Conservation (phyloP, 306 rosid genomes). For the Cucumis hystrix region DNA sequence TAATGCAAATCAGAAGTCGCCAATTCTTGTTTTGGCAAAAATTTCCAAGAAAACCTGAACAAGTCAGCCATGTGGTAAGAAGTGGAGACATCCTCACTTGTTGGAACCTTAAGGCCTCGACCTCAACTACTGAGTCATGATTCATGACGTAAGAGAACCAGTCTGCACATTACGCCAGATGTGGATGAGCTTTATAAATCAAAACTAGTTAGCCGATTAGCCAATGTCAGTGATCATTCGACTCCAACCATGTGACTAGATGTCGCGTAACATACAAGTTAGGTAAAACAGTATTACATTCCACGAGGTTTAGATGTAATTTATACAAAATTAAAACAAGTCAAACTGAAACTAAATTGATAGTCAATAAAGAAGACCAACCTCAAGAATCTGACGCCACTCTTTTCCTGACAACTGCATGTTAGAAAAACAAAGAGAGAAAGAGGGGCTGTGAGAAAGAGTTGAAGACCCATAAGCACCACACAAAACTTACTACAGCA, state of each 20-base stretch:
- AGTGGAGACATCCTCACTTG: conserved; percentile 40
- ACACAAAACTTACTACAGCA: background rate
- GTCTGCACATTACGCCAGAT: conserved; percentile 57
- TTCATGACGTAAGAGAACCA: conserved; percentile 33
- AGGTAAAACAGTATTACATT: background rate
- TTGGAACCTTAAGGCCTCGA: conserved; percentile 46
- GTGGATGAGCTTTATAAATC: conserved; percentile 26
- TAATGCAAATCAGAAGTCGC: background rate
- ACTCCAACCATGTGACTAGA: conserved; percentile 8
- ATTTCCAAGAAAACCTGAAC: conserved; percentile 45
- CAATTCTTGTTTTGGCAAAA: conserved; percentile 11
- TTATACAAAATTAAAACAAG: background rate
- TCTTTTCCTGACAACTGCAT: conserved; percentile 78
- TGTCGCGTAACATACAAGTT: background rate
- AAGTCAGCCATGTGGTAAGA: conserved; percentile 45
- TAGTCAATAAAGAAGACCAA: conserved; percentile 21
- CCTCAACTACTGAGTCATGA: conserved; percentile 52
- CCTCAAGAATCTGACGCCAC: conserved; percentile 92
- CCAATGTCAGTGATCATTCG: conserved; percentile 13
- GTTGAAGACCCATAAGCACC: background rate
- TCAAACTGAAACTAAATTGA: background rate
- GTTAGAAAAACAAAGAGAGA: conserved; percentile 5
- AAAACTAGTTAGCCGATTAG: conserved; percentile 30
- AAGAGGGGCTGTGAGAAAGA: conserved; percentile 8
- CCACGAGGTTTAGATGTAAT: background rate